Evolutionary conservation across 2,329 filamentous ascomycete genomes (phyloP).

Genomic region (Hypoxylon sp.): DNA sequence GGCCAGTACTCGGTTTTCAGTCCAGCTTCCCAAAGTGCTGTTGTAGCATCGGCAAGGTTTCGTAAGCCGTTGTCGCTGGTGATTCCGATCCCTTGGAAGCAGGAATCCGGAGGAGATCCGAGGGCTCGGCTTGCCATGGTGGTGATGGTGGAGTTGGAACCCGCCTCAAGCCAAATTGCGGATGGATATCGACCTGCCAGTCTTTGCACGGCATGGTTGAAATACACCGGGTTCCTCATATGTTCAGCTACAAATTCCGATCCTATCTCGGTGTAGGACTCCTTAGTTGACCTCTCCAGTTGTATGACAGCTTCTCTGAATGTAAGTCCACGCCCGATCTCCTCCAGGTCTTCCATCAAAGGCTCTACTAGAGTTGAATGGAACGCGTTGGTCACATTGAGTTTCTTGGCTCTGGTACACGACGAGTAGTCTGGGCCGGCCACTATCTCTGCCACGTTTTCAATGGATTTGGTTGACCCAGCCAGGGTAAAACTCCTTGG

Average conservation of each 20-base stretch:
- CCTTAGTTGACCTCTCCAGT: constrained; percentile 49
- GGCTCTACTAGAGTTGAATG: constrained; percentile 61
- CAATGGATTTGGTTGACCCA: constrained; percentile 55
- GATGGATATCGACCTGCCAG: constrained; percentile 52
- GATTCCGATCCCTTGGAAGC: too few relatives aligned
- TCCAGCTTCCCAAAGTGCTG: constrained; percentile 60
- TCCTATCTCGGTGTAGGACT: constrained; percentile 18
- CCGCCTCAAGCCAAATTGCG: constrained; percentile 60
- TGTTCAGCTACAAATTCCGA: constrained; percentile 54
- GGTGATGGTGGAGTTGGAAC: constrained; percentile 57
- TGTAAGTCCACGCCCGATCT: constrained; percentile 49
- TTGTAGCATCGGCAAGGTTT: constrained; percentile 48
- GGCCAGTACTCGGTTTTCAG: constrained; percentile 55
- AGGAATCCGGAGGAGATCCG: too few relatives aligned
- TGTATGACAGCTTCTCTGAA: constrained; percentile 56
- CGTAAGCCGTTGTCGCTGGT: constrained; percentile 39
- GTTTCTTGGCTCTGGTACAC: constrained; percentile 54
- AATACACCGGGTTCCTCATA: constrained; percentile 62
- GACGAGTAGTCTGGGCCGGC: not conserved
- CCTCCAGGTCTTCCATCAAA: constrained; percentile 45
- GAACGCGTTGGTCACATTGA: constrained; percentile 64
- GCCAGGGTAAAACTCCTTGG: constrained; percentile 60
- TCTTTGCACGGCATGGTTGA: constrained; percentile 60
- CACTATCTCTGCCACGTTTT: constrained; percentile 43
- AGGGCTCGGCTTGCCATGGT: constrained; percentile 53